Percentiles rank a stretch among this genome's conserved stretches.
These are phyloP conservation scores for Fusarium euwallaceae DNA, from an alignment of 2,329 filamentous ascomycete species.

Conservation along the genomic window DNA sequence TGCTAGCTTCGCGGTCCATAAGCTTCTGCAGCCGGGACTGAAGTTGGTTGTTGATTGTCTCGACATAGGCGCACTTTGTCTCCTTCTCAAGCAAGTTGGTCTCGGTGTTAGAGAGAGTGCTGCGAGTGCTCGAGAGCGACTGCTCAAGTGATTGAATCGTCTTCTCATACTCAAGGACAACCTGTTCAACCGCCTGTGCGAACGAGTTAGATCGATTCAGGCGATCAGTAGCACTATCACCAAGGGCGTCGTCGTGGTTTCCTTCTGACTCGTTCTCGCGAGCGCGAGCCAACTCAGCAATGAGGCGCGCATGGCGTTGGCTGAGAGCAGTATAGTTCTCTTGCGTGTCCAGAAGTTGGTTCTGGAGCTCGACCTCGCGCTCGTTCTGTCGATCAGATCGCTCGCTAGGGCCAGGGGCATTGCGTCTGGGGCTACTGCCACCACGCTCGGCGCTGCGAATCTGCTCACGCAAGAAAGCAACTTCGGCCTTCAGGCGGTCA, in stretches of 20 bases:
- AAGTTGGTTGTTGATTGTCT: conserved; percentile 91
- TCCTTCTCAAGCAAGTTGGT: conserved; percentile 92
- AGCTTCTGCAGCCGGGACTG: conserved; percentile 93
- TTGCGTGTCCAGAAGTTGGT: conserved; percentile 90
- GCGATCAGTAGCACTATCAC: conserved; percentile 85
- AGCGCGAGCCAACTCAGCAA: conserved; percentile 91
- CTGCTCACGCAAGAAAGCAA: conserved; percentile 93
- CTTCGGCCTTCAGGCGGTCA: conserved; percentile 92
- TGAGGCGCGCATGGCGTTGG: conserved; percentile 93
- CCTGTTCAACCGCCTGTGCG: conserved; percentile 93
- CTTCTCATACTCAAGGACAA: conserved; percentile 98
- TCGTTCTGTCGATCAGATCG: conserved; percentile 84
- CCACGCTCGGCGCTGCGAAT: conserved; percentile 80
- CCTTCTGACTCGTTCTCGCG: conserved; percentile 76
- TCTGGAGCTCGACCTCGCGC: conserved; percentile 90
- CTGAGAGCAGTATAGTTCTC: conserved; percentile 95
- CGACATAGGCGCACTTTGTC: conserved; percentile 91
- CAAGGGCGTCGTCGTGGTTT: conserved; percentile 71
- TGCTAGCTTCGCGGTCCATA: conserved; percentile 90
- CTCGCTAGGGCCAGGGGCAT: conserved; percentile 70
- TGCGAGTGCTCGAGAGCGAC: conserved; percentile 88
- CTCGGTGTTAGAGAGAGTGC: conserved; percentile 86
- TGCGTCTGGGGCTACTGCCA: conserved; percentile 67
- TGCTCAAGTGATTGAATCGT: conserved; percentile 95
- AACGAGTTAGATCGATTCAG: conserved; percentile 96